Evolutionary conservation across 108 stramenopile species (phyloP), one percentile per base, ranked within the genome.

Genomic region (Skeletonema grethae): DNA sequence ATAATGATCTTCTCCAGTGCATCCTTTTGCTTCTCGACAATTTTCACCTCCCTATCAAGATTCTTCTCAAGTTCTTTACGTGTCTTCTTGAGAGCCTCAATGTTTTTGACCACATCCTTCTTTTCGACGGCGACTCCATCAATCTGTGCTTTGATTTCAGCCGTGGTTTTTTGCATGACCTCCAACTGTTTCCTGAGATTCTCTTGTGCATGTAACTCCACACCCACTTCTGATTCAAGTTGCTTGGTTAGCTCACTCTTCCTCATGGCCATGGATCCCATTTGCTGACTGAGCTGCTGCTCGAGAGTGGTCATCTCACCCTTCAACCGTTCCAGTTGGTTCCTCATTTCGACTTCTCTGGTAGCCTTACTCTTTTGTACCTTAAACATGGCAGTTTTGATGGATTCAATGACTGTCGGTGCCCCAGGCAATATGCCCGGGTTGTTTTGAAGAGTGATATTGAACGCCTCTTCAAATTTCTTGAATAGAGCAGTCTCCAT

Each of bases 381-480:
- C 36, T 79, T 79, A 45, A 45, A 56, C 55, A 72, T 45, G 39
- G 78, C 61, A 28, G 62, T 67, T 28, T 79, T 60, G 25, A 79
- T 67, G 24, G 70, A 72, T 39, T 50, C 39, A 25, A 79, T 48
- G 10, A 79, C 65, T n/a, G 36, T 57, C 24, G 71, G 70, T 0
- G 70, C 67, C 12, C 67, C 70, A 2, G 78, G 78, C 16, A 79
- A 31, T 25, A 79, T 79, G 0, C 71, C 70, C 1, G 78, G 78
- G 62, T 79, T 72, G 38, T 67, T 72, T 31, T 36, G 48, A n/a
- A 79, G 36, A n/a, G 78, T 79, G 1, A 72, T 50, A 24, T 67
- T 61, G 67, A 79, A 79, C 3, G 78, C 78, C 62, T 79, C 71
- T 41, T 57, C 59, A 43, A 79, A 79, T 46, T 79, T 67, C 24